Evolutionary conservation across 169 alveolate genomes (phyloP).

Genomic region (Eimeria acervulina): DNA sequence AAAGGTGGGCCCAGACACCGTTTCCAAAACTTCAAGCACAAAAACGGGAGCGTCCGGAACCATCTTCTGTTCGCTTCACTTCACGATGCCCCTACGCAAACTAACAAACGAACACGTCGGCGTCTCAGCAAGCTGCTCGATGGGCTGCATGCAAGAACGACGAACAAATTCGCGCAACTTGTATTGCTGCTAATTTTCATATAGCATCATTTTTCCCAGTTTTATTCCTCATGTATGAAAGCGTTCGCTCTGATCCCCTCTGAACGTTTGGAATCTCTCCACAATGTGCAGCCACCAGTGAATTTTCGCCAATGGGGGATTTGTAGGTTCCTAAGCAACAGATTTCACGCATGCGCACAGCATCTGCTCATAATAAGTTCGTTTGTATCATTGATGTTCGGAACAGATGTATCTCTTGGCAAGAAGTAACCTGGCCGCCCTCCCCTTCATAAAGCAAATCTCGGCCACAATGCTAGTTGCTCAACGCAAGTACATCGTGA

Average conservation of each 20-base stretch:
- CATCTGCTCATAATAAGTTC: neutral
- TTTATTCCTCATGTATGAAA: neutral
- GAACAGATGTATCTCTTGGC: neutral
- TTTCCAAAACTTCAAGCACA: neutral
- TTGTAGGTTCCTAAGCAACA: neutral
- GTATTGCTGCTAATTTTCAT: neutral
- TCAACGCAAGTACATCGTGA: constrained; percentile 3
- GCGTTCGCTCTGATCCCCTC: neutral
- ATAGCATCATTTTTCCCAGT: neutral
- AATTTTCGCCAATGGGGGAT: neutral
- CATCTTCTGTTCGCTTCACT: neutral
- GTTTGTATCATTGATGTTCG: neutral
- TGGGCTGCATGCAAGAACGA: constrained; percentile 20
- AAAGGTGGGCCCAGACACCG: neutral
- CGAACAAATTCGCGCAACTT: neutral
- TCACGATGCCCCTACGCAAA: too few species aligned
- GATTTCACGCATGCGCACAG: neutral
- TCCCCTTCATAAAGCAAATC: neutral
- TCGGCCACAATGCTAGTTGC: neutral
- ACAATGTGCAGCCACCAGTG: neutral
- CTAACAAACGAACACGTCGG: neutral
- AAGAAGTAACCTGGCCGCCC: neutral
- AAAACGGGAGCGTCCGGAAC: neutral
- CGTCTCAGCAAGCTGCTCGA: neutral
- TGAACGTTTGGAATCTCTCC: neutral